Evolutionary conservation across 306 rosid species (phyloP).

Genomic region (Prosopis cineraria): DNA sequence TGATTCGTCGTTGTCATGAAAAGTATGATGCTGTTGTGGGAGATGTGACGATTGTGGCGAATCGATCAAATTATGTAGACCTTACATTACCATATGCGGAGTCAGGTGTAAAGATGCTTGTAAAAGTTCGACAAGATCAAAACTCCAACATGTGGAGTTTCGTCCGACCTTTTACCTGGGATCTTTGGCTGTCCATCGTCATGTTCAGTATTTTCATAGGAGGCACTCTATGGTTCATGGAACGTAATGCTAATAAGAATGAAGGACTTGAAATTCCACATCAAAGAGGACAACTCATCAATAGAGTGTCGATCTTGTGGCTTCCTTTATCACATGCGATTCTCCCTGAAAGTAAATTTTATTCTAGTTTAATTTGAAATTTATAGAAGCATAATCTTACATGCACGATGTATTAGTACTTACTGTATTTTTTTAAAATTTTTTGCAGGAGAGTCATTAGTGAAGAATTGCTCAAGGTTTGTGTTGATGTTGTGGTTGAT

Average conservation of each 20-base stretch:
- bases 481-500: conserved; percentile 21
- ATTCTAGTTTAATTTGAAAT: too few relatives aligned
- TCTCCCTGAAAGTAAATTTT: conserved; percentile 20
- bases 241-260: neutral
- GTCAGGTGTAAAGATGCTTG: conserved; percentile 21
- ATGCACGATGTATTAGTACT: too few relatives aligned
- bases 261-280: neutral
- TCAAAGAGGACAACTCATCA: neutral
- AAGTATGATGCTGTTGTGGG: conserved; percentile 11
- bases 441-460: conserved; percentile 5
- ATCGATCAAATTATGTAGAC: conserved; percentile 14
- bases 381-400: too few relatives aligned
- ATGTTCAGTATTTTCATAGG: neutral
- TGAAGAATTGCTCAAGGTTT: conserved; percentile 19
- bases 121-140: neutral
- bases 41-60: neutral
- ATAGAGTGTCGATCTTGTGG: neutral
- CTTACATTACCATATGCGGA: conserved; percentile 18
- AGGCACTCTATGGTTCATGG: conserved; percentile 8
- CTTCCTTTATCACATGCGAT: conserved; percentile 20
- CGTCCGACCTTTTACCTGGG: conserved; percentile 24
- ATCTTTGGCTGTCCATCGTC: conserved; percentile 3
- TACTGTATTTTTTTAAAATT: too few relatives aligned
- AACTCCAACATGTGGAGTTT: conserved; percentile 21
- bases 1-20: too few relatives aligned